Percentiles rank a stretch among this genome's conserved stretches.
Evolutionary conservation across 257 asterid species (phyloP).

Genomic region (Petrea volubilis): DNA sequence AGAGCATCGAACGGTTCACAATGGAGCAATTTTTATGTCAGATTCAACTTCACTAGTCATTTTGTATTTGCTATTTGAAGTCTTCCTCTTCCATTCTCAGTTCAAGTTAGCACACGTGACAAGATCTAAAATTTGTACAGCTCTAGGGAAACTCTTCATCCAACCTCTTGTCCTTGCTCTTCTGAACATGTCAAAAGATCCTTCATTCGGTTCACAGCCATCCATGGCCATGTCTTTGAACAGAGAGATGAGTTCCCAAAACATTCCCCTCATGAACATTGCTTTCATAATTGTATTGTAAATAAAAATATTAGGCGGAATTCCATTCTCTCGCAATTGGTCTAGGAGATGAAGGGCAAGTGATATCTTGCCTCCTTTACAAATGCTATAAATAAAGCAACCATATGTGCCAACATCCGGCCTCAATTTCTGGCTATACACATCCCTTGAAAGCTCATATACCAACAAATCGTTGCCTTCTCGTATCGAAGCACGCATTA

Average conservation of each 20-base stretch:
- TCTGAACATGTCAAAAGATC: conserved; percentile 32
- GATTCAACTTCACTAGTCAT: conserved; percentile 21
- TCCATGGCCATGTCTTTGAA: conserved; percentile 47
- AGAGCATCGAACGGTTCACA: conserved; percentile 11
- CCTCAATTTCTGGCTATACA: conserved; percentile 37
- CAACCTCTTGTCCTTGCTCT: conserved; percentile 39
- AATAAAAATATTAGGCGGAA: conserved; percentile 40
- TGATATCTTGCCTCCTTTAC: conserved; percentile 47
- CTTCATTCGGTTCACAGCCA: conserved; percentile 52
- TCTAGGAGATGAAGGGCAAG: conserved; percentile 43
- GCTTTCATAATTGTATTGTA: conserved; percentile 51
- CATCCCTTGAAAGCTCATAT: conserved; percentile 43
- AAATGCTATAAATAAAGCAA: conserved; percentile 39
- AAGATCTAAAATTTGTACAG: conserved; percentile 27
- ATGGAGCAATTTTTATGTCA: background rate
- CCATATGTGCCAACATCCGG: conserved; percentile 50
- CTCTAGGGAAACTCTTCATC: conserved; percentile 41
- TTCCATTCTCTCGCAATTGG: conserved; percentile 43
- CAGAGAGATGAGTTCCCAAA: conserved; percentile 35
- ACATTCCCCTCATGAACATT: conserved; percentile 43
- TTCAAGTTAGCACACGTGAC: conserved; percentile 31
- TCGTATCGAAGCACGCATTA: conserved; percentile 46
- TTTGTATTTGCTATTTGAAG: background rate
- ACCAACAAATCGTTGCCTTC: conserved; percentile 40
- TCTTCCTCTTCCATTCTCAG: conserved; percentile 7